phyloP scores from a whole-genome alignment of 495 filamentous ascomycete genomes.

The Penicillium psychrofluorescens region DNA sequence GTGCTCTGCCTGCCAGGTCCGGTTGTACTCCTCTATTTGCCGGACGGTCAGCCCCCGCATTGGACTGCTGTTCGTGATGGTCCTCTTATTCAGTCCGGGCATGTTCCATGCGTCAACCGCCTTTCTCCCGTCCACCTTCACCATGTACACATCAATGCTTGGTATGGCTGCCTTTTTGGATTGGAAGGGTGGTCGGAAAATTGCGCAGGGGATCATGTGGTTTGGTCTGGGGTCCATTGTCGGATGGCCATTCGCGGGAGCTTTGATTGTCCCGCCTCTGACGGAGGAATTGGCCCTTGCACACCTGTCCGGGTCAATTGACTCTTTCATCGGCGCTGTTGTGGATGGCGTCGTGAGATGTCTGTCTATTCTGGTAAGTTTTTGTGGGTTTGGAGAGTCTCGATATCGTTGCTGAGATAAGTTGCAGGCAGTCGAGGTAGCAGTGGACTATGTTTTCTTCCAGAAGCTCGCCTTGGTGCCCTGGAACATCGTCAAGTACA shows the following conservation, averaged over 20 bases:
- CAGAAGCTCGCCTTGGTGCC: conserved; percentile 68
- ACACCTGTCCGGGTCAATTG: conserved; percentile 47
- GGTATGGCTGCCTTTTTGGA: conserved; percentile 86
- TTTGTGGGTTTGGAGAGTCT: neutral
- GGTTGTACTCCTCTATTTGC: conserved; percentile 70
- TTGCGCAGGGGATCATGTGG: conserved; percentile 79
- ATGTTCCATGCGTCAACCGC: conserved; percentile 87
- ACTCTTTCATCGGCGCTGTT: conserved; percentile 48
- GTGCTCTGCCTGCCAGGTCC: conserved; percentile 74
- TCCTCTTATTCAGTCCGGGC: conserved; percentile 70
- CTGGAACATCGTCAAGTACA: conserved; percentile 93
- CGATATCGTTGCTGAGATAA: conserved; percentile 14
- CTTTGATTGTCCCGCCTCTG: conserved; percentile 74
- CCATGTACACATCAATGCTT: conserved; percentile 90
- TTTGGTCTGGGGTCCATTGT: conserved; percentile 84
- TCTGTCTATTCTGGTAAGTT: conserved; percentile 62
- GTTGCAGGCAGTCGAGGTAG: conserved; percentile 48
- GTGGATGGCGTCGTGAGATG: conserved; percentile 60
- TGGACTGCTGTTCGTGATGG: conserved; percentile 72
- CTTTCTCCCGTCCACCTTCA: conserved; percentile 89
- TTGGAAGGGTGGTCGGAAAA: conserved; percentile 66
- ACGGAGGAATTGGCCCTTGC: conserved; percentile 67
- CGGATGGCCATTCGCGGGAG: conserved; percentile 92
- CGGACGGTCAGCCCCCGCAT: conserved; percentile 69
- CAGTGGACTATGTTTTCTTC: conserved; percentile 76